Evolutionary conservation across 768 basidiomycete species (phyloP).

Genomic region (Boletus patriciae): DNA sequence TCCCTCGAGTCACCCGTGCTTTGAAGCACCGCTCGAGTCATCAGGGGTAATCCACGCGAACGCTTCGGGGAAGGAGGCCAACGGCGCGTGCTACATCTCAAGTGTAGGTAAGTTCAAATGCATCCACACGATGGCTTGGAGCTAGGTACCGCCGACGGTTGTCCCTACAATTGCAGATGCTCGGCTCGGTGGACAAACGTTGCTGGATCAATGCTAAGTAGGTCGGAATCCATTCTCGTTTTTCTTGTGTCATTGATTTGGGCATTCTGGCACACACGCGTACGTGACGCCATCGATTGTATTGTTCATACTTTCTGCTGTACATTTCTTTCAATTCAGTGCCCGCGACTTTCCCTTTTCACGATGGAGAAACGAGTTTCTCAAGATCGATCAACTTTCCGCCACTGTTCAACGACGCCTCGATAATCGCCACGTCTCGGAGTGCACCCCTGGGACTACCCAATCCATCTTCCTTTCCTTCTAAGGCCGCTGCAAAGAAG

Average conservation of each 20-base stretch:
- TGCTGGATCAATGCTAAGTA: neutral
- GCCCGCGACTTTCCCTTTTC: neutral
- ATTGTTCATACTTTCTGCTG: neutral
- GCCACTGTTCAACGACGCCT: constrained; percentile 70
- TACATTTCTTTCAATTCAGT: neutral
- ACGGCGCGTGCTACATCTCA: neutral
- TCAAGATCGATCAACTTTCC: constrained; percentile 60
- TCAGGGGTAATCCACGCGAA: neutral
- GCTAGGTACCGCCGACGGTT: neutral
- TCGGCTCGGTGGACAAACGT: neutral
- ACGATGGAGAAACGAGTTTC: constrained; percentile 28
- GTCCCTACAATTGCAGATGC: neutral
- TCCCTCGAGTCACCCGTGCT: neutral
- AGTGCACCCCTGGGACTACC: constrained; percentile 66
- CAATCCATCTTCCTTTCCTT: constrained; percentile 50
- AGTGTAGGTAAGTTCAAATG: neutral
- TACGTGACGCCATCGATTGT: neutral
- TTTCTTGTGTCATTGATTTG: neutral
- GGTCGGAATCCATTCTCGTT: neutral
- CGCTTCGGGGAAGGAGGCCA: neutral
- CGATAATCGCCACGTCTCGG: constrained; percentile 74
- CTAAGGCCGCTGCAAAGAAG: constrained; percentile 55
- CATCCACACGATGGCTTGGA: neutral
- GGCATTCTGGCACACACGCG: neutral
- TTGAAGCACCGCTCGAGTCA: neutral